Evolutionary conservation across 2,329 filamentous ascomycete genomes (phyloP), one percentile per base, ranked within the genome.

Genomic region (Aspergillus alliaceus): DNA sequence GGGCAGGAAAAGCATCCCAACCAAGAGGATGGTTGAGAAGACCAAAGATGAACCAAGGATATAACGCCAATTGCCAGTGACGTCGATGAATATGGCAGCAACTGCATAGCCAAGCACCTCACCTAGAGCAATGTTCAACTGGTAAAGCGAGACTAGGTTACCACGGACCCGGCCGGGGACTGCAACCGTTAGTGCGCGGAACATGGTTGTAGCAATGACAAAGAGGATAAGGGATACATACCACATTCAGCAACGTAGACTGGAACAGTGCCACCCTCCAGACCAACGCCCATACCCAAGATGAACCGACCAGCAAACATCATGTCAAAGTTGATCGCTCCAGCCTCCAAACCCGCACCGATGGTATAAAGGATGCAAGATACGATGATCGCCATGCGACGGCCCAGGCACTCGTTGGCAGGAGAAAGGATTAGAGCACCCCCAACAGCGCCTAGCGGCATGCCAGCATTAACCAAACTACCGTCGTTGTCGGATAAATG

Each of bases 81-180:
- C 86, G n/a, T 78, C 81, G 59, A 90, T 78, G 72, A 91, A 91
- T 56, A 90, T 90, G 47, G 88, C 88, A 0, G 86, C 88, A 1
- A 90, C 83, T 5, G 86, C 88, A 59, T 90, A 90, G 2, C 88
- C 89, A 1, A 91, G 77, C 2, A 91, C 88, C 64, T 90, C 88
- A 27, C 88, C 88, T 0, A 91, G 79, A 0, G 89, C 89, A 66
- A 91, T 91, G 74, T 89, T 90, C 73, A 90, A 84, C 68, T 91
- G 89, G 70, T 90, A 91, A 0, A 90, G 77, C 0, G 87, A 90
- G 1, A 91, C 88, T 50, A 91, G 74, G 70, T 90, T 90, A 63
- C 88, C 88, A 65, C 88, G 84, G 24, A 89, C 80, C 57, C 79
- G 81, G 31, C 84, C 80, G 64, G 88, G 86, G 42, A 90, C 88